Percentiles rank a stretch among this genome's conserved stretches.
Evolutionary conservation across 176 grass and related monocot species (phyloP).

Genomic region (Oryza rufipogon): DNA sequence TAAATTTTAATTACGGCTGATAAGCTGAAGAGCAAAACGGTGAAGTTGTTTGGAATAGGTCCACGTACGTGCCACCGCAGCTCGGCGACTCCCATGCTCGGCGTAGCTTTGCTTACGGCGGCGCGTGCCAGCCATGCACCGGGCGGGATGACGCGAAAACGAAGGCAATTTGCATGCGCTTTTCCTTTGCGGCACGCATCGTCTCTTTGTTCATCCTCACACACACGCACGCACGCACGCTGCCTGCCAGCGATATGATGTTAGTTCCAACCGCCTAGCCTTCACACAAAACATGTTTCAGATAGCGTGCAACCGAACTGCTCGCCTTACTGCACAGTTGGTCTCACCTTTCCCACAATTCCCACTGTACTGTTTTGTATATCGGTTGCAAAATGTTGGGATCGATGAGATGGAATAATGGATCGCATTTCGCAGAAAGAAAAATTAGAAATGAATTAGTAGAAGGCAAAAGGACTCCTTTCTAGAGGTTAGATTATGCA

Average conservation of each 20-base stretch:
- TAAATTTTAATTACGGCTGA: no score
- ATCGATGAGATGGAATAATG: neutral
- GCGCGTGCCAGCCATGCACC: neutral
- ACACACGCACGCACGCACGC: no score
- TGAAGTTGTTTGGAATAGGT: no score
- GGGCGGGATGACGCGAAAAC: neutral
- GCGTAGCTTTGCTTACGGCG: slow-evolving; percentile 12
- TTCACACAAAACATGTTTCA: slow-evolving; percentile 36
- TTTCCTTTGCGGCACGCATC: slow-evolving; percentile 4
- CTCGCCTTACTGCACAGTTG: neutral
- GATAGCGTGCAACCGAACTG: neutral
- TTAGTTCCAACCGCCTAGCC: slow-evolving; percentile 37
- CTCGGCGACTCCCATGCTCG: no score
- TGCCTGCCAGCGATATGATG: neutral
- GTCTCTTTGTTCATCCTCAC: neutral
- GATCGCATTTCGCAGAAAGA: neutral
- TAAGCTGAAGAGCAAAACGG: no score
- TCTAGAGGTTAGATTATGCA: neutral
- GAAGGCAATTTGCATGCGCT: neutral
- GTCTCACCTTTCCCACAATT: neutral
- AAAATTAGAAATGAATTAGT: neutral
- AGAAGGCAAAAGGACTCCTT: neutral
- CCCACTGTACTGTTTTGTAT: neutral
- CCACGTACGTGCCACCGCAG: neutral
- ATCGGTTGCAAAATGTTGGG: neutral